Percentiles rank a stretch among this genome's conserved stretches.
Evolutionary conservation across 768 basidiomycete genomes (phyloP).

Genomic region (Cantharellus anzutake): DNA sequence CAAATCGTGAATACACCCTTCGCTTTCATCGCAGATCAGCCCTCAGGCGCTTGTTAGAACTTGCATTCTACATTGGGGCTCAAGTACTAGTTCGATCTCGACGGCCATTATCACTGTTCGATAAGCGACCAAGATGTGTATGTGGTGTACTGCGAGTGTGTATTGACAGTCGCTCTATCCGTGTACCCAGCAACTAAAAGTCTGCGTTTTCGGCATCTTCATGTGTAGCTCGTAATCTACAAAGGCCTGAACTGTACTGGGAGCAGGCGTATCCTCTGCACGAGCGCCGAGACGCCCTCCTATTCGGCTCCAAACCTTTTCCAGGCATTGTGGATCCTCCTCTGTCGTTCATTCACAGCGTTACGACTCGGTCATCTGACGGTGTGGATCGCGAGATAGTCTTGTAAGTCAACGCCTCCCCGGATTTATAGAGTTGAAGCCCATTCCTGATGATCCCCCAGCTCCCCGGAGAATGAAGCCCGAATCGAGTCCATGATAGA

Average conservation of each 20-base stretch:
- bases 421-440: background rate
- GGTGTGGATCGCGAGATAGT: background rate
- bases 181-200: background rate
- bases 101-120: too few relatives aligned
- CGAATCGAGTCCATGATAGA: background rate
- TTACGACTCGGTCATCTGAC: background rate
- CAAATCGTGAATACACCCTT: too few relatives aligned
- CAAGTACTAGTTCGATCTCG: too few relatives aligned
- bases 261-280: background rate
- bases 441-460: background rate
- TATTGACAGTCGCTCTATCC: background rate
- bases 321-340: background rate
- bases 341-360: background rate
- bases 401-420: background rate
- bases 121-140: background rate
- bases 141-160: conserved; percentile 1
- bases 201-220: background rate
- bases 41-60: too few relatives aligned
- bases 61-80: too few relatives aligned
- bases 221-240: background rate
- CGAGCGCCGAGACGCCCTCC: background rate
- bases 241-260: background rate
- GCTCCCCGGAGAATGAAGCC: background rate
- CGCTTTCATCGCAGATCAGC: too few relatives aligned
- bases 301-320: background rate